These are phyloP conservation scores for Fusarium dimerum DNA, from an alignment of 2,329 filamentous ascomycete genomes.

Conservation along the genomic window DNA sequence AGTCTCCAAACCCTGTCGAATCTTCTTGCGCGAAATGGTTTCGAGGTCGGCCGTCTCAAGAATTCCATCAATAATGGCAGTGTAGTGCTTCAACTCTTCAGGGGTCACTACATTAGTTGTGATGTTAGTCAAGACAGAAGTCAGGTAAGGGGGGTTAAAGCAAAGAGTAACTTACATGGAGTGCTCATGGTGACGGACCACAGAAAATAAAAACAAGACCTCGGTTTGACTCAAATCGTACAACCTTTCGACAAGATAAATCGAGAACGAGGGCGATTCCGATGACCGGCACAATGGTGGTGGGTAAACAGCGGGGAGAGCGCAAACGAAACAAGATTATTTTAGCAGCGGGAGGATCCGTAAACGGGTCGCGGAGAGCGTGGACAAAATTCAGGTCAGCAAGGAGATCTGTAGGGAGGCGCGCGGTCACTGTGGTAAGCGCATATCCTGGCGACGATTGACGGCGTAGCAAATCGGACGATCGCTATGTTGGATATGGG, in stretches of 20 bases:
- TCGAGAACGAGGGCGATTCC: constrained; percentile 7
- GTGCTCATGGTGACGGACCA: constrained; percentile 24
- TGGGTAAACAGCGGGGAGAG: not conserved
- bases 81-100: constrained; percentile 55
- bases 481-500: not conserved
- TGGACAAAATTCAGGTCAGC: not conserved
- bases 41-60: constrained; percentile 58
- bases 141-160: constrained; percentile 6
- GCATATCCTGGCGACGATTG: not conserved
- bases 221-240: constrained; percentile 12
- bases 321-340: not conserved
- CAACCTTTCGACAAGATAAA: not conserved
- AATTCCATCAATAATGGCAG: constrained; percentile 60
- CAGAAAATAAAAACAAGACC: constrained; percentile 3
- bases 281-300: not conserved
- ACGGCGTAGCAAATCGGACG: not conserved
- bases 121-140: constrained; percentile 5
- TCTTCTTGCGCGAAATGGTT: constrained; percentile 65
- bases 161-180: constrained; percentile 22
- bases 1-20: constrained; percentile 57
- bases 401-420: not conserved
- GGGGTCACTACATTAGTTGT: constrained; percentile 43
- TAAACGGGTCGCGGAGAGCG: not conserved
- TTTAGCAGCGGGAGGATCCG: not conserved
- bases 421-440: not conserved